A percentile compares a stretch with the other conserved stretches of the same genome.
phyloP scores from a whole-genome alignment of 2,329 filamentous ascomycete genomes.

The Remersonia thermophila region DNA sequence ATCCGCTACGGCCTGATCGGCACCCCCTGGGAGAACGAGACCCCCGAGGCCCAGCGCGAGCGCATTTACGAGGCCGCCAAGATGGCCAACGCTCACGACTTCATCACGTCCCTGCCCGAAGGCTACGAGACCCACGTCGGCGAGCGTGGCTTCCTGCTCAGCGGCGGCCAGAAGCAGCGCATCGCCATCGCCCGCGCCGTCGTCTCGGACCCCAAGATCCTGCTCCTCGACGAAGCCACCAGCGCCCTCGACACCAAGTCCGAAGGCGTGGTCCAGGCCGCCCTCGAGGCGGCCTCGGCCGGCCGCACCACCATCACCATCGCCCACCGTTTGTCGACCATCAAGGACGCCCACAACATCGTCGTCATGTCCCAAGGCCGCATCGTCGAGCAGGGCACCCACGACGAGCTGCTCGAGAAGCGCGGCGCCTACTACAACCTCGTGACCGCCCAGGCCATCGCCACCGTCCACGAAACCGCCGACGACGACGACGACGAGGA shows the following conservation, averaged over 20 bases:
- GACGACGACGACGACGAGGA: slow-evolving; percentile 41
- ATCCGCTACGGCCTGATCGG: slow-evolving; percentile 87
- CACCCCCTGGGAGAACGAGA: slow-evolving; percentile 57
- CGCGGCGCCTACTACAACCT: slow-evolving; percentile 69
- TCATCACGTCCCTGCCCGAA: slow-evolving; percentile 69
- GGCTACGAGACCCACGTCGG: slow-evolving; percentile 93
- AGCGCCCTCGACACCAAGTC: slow-evolving; percentile 89
- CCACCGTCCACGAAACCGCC: slow-evolving; percentile 41
- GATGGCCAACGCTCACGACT: slow-evolving; percentile 91
- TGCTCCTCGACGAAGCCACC: slow-evolving; percentile 90
- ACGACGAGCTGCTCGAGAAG: slow-evolving; percentile 61
- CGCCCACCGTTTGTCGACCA: slow-evolving; percentile 87
- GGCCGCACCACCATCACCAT: slow-evolving; percentile 93
- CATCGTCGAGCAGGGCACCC: slow-evolving; percentile 89
- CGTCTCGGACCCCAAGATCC: slow-evolving; percentile 80
- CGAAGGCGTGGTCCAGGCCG: slow-evolving; percentile 87
- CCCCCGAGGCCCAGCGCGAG: slow-evolving; percentile 54
- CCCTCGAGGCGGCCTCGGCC: slow-evolving; percentile 71
- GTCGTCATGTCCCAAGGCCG: slow-evolving; percentile 76
- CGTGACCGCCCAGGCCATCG: slow-evolving; percentile 79
- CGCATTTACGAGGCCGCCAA: slow-evolving; percentile 70
- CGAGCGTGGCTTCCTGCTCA: slow-evolving; percentile 82
- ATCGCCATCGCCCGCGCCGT: slow-evolving; percentile 88
- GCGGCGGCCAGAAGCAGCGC: slow-evolving; percentile 91
- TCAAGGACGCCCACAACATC: slow-evolving; percentile 89